Evolutionary conservation across 495 filamentous ascomycete genomes (phyloP).

Genomic region (Penicillium cosmopolitanum): DNA sequence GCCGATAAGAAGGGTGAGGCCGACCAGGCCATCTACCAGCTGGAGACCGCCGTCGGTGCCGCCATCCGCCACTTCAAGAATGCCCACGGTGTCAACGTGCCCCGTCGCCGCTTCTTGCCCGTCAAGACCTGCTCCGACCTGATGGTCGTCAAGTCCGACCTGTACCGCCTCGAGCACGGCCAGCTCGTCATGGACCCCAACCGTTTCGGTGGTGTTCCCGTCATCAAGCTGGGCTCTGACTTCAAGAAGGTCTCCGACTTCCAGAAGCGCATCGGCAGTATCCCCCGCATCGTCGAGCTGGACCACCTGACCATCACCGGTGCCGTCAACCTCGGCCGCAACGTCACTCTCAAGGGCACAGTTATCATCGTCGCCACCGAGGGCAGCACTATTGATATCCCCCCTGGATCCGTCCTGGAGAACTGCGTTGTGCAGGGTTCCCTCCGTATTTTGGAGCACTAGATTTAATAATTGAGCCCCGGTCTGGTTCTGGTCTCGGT

Average conservation of each 20-base stretch:
- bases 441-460: slow-evolving; percentile 93
- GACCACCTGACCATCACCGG: slow-evolving; percentile 98
- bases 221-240: slow-evolving; percentile 98
- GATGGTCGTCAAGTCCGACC: slow-evolving; percentile 99
- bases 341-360: slow-evolving; percentile 96
- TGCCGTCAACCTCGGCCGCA: slow-evolving; percentile 92
- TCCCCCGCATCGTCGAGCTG: slow-evolving; percentile 96
- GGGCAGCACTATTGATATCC: slow-evolving; percentile 96
- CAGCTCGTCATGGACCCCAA: slow-evolving; percentile 94
- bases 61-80: slow-evolving; percentile 99
- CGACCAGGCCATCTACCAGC: slow-evolving; percentile 94
- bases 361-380: slow-evolving; percentile 99
- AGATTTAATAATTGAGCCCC: slow-evolving; percentile 26
- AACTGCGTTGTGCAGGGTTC: slow-evolving; percentile 99
- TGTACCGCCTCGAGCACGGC: slow-evolving; percentile 99
- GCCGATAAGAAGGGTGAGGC: slow-evolving; percentile 99
- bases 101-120: slow-evolving; percentile 94
- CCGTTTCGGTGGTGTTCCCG: slow-evolving; percentile 96
- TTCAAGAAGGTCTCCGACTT: slow-evolving; percentile 99
- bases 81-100: slow-evolving; percentile 98
- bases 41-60: slow-evolving; percentile 97
- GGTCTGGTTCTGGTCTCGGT: not conserved
- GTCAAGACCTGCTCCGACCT: slow-evolving; percentile 99
- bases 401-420: slow-evolving; percentile 93
- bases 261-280: slow-evolving; percentile 94